Base-by-base conservation (phyloP, 495 filamentous ascomycete genomes). In the Chaetomium tenue region DNA sequence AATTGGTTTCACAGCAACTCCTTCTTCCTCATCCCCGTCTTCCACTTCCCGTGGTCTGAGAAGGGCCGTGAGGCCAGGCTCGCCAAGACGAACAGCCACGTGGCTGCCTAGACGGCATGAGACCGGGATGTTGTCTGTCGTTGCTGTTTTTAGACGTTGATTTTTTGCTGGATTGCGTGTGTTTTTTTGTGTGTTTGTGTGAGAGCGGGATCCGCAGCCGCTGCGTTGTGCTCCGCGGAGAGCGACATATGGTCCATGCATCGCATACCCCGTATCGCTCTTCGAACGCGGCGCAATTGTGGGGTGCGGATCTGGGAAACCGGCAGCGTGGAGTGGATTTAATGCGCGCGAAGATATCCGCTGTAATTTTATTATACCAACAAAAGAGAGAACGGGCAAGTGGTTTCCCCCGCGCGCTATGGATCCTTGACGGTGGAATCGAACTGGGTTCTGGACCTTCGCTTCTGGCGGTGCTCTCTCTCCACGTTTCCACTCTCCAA, bases 1-100 rank as follows among this genome's bases (percentile, higher is more conserved):
- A 48, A 37, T 28, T 42, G 40, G 42, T 56, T 28, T 9, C 20
- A 47, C 60, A 86, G 83, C 76, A 87, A 86, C 84, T 93, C 91
- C 77, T 98, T 98, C 90, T 97, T 98, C 86, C 83, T 94, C 74
- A 82, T 96, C 68, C 93, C 92, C 60, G 94, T 97, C 69, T 86
- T 87, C 67, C 94, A 97, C 86, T 97, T 98, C 86, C 94, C 93
- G 46, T 97, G 94, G 94, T 93, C 89, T 40, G 89, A 91, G 71
- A 93, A 91, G 80, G 92, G 88, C 50, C 88, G 88, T 67, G 79
- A 86, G 77, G 70, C 66, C 60, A 81, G 88, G 52, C 47, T 70
- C 61, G 69, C 64, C 58, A 62, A 16, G 55, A 77, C 78, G 71
- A 65, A 73, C 12, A 75, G 73, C 52, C 74, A 72, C 59, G 69